Conservation (phyloP, 2,329 filamentous ascomycete species). For the Penicillium brasilianum region DNA sequence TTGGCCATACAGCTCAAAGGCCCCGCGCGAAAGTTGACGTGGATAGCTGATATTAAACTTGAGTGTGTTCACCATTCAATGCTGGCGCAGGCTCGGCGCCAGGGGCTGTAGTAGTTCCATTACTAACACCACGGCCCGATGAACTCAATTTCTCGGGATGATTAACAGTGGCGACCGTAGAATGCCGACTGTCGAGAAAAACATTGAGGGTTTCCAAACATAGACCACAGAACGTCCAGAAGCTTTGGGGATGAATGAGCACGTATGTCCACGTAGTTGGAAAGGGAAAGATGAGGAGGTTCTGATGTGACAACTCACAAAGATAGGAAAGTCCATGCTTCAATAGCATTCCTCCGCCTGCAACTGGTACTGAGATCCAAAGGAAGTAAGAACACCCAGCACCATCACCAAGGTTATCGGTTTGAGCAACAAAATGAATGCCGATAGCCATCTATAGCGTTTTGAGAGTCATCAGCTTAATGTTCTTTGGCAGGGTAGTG, state of each 20-base stretch:
- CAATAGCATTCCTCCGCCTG: constrained; percentile 1
- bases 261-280: not conserved
- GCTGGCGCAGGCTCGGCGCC: not conserved
- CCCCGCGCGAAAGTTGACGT: not conserved
- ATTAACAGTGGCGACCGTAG: not conserved
- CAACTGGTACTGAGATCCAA: not conserved
- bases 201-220: constrained; percentile 24
- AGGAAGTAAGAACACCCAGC: not conserved
- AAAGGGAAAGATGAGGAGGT: not conserved
- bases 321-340: constrained; percentile 1
- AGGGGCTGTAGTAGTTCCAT: not conserved
- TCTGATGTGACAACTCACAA: not conserved
- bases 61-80: not conserved
- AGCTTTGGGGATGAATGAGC: constrained; percentile 9
- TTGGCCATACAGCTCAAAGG: not conserved
- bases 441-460: constrained; percentile 1
- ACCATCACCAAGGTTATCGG: not conserved
- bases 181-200: constrained; percentile 8
- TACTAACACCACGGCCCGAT: not conserved
- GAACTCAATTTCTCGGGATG: not conserved
- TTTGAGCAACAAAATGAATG: constrained; percentile 9
- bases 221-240: constrained; percentile 22
- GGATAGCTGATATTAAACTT: not conserved
- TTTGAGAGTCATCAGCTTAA: not conserved
- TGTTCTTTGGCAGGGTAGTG: not conserved